A percentile compares a stretch with the other conserved stretches of the same genome.
Conservation (phyloP, 2,329 filamentous ascomycete genomes). For the Colletotrichum tanaceti region DNA sequence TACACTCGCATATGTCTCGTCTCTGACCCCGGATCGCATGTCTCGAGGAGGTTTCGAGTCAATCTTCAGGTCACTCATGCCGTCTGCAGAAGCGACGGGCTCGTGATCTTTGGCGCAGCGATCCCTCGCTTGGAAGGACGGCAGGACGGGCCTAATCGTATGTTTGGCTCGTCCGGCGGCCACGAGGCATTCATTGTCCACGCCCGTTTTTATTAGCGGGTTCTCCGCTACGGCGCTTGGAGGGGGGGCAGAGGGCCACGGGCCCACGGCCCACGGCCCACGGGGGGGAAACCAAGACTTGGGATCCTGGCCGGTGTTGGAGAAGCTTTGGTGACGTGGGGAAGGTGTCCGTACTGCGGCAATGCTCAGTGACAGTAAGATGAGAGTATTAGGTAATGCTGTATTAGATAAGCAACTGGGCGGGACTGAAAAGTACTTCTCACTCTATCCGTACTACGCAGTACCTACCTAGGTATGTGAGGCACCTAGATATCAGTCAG, state of each 20-base stretch:
- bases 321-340: constrained; percentile 24
- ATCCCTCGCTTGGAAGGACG: background rate
- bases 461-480: too few relatives aligned
- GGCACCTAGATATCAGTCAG: too few relatives aligned
- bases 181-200: constrained; percentile 14
- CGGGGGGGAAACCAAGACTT: constrained; percentile 10
- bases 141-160: too few relatives aligned
- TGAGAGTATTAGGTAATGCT: background rate
- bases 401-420: background rate
- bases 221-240: constrained; percentile 12
- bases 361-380: constrained; percentile 12
- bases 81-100: constrained; percentile 14
- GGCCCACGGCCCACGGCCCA: too few relatives aligned
- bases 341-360: constrained; percentile 14
- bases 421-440: background rate
- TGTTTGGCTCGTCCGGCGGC: constrained; percentile 23
- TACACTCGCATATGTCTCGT: background rate
- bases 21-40: background rate
- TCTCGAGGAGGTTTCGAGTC: background rate
- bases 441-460: too few relatives aligned
- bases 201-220: constrained; percentile 16
- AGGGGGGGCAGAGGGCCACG: background rate
- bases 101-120: constrained; percentile 16
- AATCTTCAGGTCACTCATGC: constrained; percentile 35
- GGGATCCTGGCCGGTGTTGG: constrained; percentile 14